Evolutionary conservation across 495 filamentous ascomycete genomes (phyloP).

Genomic region (Trichocladium antarcticum): DNA sequence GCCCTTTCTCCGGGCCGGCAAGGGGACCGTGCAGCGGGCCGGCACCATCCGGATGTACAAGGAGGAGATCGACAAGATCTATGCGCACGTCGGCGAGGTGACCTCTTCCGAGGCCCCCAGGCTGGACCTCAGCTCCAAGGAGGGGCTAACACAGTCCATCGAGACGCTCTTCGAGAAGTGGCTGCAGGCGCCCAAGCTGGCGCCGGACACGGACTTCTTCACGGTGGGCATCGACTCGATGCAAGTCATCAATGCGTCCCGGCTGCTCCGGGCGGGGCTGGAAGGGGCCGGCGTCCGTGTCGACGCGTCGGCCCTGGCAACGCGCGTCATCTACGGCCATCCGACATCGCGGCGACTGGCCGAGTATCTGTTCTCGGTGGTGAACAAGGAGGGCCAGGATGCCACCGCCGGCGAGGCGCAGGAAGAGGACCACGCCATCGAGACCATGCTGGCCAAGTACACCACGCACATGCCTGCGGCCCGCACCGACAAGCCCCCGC

Average conservation of each 20-base stretch:
- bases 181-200: conserved; percentile 23
- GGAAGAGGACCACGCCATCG: conserved; percentile 25
- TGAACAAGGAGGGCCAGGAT: conserved; percentile 13
- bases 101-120: conserved; percentile 12
- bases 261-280: conserved; percentile 26
- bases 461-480: conserved; percentile 23
- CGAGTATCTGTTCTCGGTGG: conserved; percentile 19
- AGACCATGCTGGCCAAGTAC: conserved; percentile 31
- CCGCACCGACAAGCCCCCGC: conserved; percentile 21
- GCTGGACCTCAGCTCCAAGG: conserved; percentile 25
- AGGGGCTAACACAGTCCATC: conserved; percentile 27
- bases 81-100: conserved; percentile 20
- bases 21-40: conserved; percentile 45
- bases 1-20: conserved; percentile 44
- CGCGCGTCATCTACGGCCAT: conserved; percentile 33
- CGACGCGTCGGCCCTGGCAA: conserved; percentile 22
- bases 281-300: conserved; percentile 21
- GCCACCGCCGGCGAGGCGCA: conserved; percentile 1
- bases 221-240: conserved; percentile 43
- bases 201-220: conserved; percentile 35
- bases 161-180: conserved; percentile 23
- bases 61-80: conserved; percentile 44
- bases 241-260: conserved; percentile 35
- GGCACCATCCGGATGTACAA: conserved; percentile 39
- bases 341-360: conserved; percentile 29